phyloP scores from a whole-genome alignment of 2,329 filamentous ascomycete species.

The Penicillium sp. region DNA sequence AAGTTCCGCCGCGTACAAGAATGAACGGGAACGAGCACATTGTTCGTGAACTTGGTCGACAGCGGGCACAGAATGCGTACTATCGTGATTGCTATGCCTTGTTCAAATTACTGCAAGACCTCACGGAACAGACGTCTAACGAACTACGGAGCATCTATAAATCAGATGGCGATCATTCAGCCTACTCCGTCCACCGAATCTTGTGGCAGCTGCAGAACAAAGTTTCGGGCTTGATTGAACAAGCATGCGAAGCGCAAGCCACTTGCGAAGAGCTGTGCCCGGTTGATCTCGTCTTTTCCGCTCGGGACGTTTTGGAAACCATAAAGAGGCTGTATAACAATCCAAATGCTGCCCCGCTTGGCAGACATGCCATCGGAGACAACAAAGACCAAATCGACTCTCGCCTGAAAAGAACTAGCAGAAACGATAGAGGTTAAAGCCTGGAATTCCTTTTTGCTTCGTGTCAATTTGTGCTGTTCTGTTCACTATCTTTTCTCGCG shows the following conservation, averaged over 20 bases:
- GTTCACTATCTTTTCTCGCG: not conserved
- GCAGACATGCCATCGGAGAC: not conserved
- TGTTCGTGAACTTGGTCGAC: not conserved
- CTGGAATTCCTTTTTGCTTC: not conserved
- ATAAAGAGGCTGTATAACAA: not conserved
- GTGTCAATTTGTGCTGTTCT: not conserved
- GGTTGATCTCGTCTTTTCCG: not conserved
- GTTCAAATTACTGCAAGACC: not conserved
- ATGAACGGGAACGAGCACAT: not conserved
- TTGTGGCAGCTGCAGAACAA: not conserved
- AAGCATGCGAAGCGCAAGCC: not conserved
- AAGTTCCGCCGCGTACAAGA: not conserved
- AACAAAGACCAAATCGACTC: not conserved
- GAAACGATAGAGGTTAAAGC: not conserved
- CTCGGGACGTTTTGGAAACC: not conserved
- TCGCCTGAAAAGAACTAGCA: not conserved
- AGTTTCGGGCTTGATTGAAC: not conserved
- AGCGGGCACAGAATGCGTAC: not conserved
- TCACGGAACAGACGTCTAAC: not conserved
- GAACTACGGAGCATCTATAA: not conserved
- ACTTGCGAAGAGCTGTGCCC: not conserved
- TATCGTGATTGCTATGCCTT: not conserved
- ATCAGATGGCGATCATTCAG: not conserved
- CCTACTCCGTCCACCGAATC: not conserved
- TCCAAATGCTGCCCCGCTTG: not conserved